Conservation (phyloP, 108 stramenopile species). For the Skeletonema grethae region DNA sequence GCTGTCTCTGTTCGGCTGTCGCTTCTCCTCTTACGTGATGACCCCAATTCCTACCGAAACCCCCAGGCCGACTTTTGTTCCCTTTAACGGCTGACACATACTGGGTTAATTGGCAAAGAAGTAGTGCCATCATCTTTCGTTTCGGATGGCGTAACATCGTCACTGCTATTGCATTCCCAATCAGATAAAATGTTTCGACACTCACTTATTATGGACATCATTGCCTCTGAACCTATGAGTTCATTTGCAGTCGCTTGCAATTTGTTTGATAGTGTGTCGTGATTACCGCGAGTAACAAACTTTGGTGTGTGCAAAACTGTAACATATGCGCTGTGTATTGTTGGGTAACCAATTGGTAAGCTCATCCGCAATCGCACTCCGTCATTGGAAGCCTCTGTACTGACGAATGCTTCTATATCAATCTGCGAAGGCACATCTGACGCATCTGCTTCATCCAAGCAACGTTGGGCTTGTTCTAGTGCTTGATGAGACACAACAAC, state of each 20-base stretch:
- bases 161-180: background rate
- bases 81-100: conserved; percentile 48
- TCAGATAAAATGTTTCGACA: conserved; percentile 24
- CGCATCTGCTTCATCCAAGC: background rate
- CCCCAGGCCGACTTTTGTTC: conserved; percentile 58
- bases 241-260: conserved; percentile 30
- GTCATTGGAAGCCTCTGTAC: conserved; percentile 2
- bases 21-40: conserved; percentile 64
- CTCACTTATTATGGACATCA: conserved; percentile 52
- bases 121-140: background rate
- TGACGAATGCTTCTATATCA: conserved; percentile 20
- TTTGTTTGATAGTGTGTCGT: conserved; percentile 27
- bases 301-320: conserved; percentile 23
- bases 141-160: conserved; percentile 1
- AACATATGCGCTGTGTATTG: conserved; percentile 20
- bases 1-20: background rate
- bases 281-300: conserved; percentile 12
- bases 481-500: conserved; percentile 9
- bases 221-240: conserved; percentile 49
- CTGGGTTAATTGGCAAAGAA: background rate
- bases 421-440: conserved; percentile 23
- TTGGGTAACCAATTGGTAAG: conserved; percentile 47
- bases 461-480: conserved; percentile 12
- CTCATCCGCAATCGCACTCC: conserved; percentile 25
- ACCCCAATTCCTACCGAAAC: conserved; percentile 68